phyloP scores from a whole-genome alignment of 2,329 filamentous ascomycete species.

The Didymella segeticola region DNA sequence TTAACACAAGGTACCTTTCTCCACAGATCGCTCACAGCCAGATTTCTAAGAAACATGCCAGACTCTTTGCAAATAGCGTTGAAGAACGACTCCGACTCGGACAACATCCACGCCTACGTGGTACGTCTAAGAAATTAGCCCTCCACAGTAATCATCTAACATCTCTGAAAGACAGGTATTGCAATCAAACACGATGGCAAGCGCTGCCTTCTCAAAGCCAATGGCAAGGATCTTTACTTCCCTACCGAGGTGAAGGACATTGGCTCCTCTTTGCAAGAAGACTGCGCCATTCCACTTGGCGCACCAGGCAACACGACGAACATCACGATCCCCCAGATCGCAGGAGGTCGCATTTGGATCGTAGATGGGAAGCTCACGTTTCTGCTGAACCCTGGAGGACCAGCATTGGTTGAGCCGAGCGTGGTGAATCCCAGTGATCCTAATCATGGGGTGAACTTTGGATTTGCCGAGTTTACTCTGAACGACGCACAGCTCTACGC shows the following conservation, averaged over 20 bases:
- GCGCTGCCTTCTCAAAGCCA: slow-evolving; percentile 11
- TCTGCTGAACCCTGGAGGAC: slow-evolving; percentile 12
- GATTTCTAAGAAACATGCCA: slow-evolving; percentile 10
- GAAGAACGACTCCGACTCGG: slow-evolving; percentile 13
- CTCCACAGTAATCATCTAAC: background rate
- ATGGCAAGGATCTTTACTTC: slow-evolving; percentile 13
- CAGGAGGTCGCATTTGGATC: slow-evolving; percentile 14
- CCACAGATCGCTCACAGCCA: too few species aligned
- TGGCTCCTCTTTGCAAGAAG: slow-evolving; percentile 11
- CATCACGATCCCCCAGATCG: slow-evolving; percentile 15
- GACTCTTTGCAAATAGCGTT: slow-evolving; percentile 15
- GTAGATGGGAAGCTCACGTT: slow-evolving; percentile 13
- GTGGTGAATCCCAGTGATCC: slow-evolving; percentile 15
- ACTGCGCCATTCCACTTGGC: slow-evolving; percentile 15
- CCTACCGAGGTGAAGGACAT: slow-evolving; percentile 17
- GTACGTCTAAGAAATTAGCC: slow-evolving; percentile 7
- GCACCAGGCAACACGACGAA: slow-evolving; percentile 10
- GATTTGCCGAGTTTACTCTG: slow-evolving; percentile 12
- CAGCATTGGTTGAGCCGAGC: slow-evolving; percentile 12
- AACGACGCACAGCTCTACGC: slow-evolving; percentile 13
- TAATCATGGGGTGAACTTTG: slow-evolving; percentile 13
- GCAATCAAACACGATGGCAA: slow-evolving; percentile 16
- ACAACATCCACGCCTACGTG: slow-evolving; percentile 12
- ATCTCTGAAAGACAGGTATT: slow-evolving; percentile 2
- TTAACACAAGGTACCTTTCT: background rate